These are phyloP conservation scores for Coelastrella sp. DNA, from an alignment of 139 green algal species.

Conservation along the genomic window DNA sequence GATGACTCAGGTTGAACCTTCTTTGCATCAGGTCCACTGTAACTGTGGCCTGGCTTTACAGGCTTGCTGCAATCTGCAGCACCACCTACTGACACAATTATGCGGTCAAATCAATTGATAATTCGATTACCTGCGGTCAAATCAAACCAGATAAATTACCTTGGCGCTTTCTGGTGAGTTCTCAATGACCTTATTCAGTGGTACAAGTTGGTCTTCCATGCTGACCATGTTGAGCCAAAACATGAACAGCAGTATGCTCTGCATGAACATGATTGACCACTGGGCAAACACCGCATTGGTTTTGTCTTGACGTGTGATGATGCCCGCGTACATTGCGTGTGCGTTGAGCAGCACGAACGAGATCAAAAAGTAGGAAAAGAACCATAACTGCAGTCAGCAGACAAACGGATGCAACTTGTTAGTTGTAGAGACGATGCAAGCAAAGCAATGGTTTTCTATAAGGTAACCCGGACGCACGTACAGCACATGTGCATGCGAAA, in stretches of 20 bases:
- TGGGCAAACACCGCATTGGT: slow-evolving; percentile 16
- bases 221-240: slow-evolving; percentile 33
- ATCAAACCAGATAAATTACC: background rate
- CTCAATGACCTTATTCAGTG: slow-evolving; percentile 40
- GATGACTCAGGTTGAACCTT: too few species aligned
- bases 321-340: background rate
- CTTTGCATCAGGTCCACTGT: too few species aligned
- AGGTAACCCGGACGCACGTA: too few species aligned
- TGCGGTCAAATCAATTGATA: too few species aligned
- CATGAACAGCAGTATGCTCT: slow-evolving; percentile 35
- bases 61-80: too few species aligned
- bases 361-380: slow-evolving; percentile 16
- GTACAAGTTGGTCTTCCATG: slow-evolving; percentile 42
- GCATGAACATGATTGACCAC: slow-evolving; percentile 37
- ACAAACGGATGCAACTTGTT: background rate
- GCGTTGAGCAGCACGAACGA: slow-evolving; percentile 14
- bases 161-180: slow-evolving; percentile 31
- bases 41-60: too few species aligned
- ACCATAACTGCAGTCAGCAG: background rate
- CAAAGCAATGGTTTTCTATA: background rate
- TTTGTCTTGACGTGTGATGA: slow-evolving; percentile 15
- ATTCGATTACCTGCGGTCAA: background rate
- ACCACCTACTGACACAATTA: background rate
- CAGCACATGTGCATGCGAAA: too few species aligned
- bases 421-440: background rate